These are phyloP conservation scores for Coccinonectria pachysandricola DNA, from an alignment of 2,329 filamentous ascomycete genomes.

Conservation along the genomic window DNA sequence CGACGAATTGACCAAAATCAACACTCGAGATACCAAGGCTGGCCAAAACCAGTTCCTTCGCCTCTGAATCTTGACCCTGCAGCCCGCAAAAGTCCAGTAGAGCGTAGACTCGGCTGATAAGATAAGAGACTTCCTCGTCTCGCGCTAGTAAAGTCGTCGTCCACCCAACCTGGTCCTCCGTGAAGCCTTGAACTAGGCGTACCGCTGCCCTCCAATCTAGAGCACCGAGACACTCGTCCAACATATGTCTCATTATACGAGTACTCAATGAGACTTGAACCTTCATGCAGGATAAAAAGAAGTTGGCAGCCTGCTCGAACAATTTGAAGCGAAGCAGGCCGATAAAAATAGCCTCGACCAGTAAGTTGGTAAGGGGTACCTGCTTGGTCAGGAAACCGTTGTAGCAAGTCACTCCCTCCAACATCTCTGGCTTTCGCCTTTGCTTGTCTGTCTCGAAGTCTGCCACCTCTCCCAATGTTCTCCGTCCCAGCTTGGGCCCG, in stretches of 20 bases:
- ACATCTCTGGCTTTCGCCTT: too few relatives aligned
- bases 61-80: slow-evolving; percentile 1
- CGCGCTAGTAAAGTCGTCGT: slow-evolving; percentile 14
- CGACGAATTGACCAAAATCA: slow-evolving; percentile 14
- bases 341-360: slow-evolving; percentile 36
- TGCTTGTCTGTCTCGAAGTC: slow-evolving; percentile 18
- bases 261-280: slow-evolving; percentile 23
- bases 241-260: slow-evolving; percentile 25
- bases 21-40: slow-evolving; percentile 17
- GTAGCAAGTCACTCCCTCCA: too few relatives aligned
- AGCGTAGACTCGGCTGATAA: slow-evolving; percentile 23
- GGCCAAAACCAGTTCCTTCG: slow-evolving; percentile 9
- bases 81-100: slow-evolving; percentile 29
- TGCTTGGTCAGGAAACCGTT: slow-evolving; percentile 25
- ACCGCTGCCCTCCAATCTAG: slow-evolving; percentile 30
- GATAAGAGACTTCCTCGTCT: slow-evolving; percentile 13
- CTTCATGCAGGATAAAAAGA: slow-evolving; percentile 31
- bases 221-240: slow-evolving; percentile 31
- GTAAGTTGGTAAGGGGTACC: slow-evolving; percentile 24
- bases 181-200: slow-evolving; percentile 21
- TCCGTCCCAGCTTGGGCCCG: slow-evolving; percentile 30
- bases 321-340: slow-evolving; percentile 39
- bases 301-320: slow-evolving; percentile 31
- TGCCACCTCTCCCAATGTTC: slow-evolving; percentile 23
- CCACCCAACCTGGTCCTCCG: slow-evolving; percentile 17